phyloP scores from a whole-genome alignment of 2,329 filamentous ascomycete species.

The Ascochyta rabiei region DNA sequence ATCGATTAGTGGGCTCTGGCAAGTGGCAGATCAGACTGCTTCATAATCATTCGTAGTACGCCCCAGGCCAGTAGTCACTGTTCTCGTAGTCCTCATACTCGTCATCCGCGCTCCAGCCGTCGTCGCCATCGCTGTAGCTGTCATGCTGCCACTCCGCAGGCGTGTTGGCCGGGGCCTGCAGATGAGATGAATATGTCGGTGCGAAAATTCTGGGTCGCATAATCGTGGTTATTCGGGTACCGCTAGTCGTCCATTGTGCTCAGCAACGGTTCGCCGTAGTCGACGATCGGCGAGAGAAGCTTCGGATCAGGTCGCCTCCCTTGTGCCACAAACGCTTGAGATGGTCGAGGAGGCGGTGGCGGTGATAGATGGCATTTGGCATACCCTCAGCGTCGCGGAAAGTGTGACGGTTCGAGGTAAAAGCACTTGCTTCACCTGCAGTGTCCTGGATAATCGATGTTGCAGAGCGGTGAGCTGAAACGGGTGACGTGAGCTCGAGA shows the following conservation, averaged over 20 bases:
- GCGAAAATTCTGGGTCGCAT: neutral
- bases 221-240: neutral
- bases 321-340: slow-evolving; percentile 34
- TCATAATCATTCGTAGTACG: neutral
- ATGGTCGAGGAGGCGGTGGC: slow-evolving; percentile 25
- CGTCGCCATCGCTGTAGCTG: neutral
- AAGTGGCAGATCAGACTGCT: neutral
- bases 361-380: slow-evolving; percentile 28
- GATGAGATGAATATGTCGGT: neutral
- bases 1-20: slow-evolving; percentile 4
- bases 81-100: neutral
- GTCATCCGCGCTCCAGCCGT: neutral
- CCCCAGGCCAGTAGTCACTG: neutral
- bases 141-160: neutral
- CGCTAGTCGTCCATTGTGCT: neutral
- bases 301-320: slow-evolving; percentile 24
- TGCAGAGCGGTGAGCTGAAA: slow-evolving; percentile 16
- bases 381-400: slow-evolving; percentile 36
- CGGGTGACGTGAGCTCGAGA: slow-evolving; percentile 21
- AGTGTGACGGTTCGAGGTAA: slow-evolving; percentile 31
- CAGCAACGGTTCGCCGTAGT: neutral
- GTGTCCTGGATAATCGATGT: slow-evolving; percentile 26
- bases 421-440: slow-evolving; percentile 25
- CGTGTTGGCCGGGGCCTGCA: neutral
- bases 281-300: slow-evolving; percentile 13